phyloP scores from a whole-genome alignment of 306 rosid species.

The Psophocarpus tetragonolobus region DNA sequence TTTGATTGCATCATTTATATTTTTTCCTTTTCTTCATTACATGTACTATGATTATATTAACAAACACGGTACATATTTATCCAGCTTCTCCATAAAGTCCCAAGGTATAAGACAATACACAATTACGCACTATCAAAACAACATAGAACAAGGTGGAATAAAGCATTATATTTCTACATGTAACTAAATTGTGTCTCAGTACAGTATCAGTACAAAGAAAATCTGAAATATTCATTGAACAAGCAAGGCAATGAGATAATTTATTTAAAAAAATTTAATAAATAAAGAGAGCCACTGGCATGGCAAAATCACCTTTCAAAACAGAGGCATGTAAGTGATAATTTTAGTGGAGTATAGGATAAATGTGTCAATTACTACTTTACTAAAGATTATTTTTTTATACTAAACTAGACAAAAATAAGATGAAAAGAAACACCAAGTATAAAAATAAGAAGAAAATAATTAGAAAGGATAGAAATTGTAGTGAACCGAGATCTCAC shows the following conservation, averaged over 20 bases:
- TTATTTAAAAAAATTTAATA: neutral
- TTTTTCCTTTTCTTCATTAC: neutral
- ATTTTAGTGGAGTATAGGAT: no score
- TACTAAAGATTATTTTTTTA: no score
- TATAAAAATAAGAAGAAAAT: no score
- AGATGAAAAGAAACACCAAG: no score
- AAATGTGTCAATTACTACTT: no score
- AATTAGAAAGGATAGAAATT: no score
- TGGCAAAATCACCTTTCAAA: neutral
- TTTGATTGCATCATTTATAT: no score
- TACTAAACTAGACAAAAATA: no score
- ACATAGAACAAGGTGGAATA: conserved; percentile 9
- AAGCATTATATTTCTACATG: no score
- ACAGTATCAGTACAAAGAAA: no score
- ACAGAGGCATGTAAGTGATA: neutral
- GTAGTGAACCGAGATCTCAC: no score
- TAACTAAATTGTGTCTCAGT: neutral
- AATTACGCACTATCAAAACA: neutral
- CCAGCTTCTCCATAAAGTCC: neutral
- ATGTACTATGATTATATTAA: neutral
- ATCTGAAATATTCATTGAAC: neutral
- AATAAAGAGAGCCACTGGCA: neutral
- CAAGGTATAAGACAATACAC: neutral
- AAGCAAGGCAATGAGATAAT: neutral
- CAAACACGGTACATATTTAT: neutral